Conservation (phyloP, 768 basidiomycete genomes). For the Leccinum ochraceum region DNA sequence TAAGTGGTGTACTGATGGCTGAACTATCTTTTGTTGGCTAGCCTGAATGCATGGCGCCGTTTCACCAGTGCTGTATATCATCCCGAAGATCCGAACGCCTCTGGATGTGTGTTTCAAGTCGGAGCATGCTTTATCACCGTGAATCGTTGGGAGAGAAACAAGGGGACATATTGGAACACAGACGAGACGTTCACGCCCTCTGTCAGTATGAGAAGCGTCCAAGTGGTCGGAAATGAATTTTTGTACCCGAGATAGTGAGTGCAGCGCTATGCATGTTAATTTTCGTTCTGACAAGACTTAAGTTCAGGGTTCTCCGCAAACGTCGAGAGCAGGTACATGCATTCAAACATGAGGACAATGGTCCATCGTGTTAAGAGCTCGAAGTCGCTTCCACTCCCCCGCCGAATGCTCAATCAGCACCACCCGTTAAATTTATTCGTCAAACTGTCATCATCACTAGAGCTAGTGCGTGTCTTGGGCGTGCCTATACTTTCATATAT, state of each 20-base stretch:
- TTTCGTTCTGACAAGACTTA: constrained; percentile 14
- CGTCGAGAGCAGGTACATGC: constrained; percentile 51
- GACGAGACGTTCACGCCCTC: no score
- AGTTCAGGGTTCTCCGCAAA: constrained; percentile 71
- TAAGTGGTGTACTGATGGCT: neutral
- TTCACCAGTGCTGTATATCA: constrained; percentile 79
- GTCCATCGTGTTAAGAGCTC: constrained; percentile 42
- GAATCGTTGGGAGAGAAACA: constrained; percentile 89
- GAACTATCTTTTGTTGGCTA: neutral
- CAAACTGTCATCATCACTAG: constrained; percentile 59
- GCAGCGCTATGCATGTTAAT: neutral
- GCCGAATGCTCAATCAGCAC: constrained; percentile 66
- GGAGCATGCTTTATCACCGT: constrained; percentile 93
- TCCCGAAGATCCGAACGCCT: constrained; percentile 79
- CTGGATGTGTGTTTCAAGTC: constrained; percentile 80
- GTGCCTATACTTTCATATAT: constrained; percentile 59
- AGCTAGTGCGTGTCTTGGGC: constrained; percentile 91
- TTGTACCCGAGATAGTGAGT: constrained; percentile 65
- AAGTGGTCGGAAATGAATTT: constrained; percentile 89
- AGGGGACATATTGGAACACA: constrained; percentile 43
- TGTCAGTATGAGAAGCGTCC: constrained; percentile 12
- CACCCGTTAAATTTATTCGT: constrained; percentile 77
- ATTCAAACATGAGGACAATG: neutral
- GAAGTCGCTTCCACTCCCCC: constrained; percentile 60
- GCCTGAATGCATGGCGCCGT: constrained; percentile 92